These are phyloP conservation scores for Polytolypa hystricis DNA, from an alignment of 2,329 filamentous ascomycete species.

Conservation along the genomic window DNA sequence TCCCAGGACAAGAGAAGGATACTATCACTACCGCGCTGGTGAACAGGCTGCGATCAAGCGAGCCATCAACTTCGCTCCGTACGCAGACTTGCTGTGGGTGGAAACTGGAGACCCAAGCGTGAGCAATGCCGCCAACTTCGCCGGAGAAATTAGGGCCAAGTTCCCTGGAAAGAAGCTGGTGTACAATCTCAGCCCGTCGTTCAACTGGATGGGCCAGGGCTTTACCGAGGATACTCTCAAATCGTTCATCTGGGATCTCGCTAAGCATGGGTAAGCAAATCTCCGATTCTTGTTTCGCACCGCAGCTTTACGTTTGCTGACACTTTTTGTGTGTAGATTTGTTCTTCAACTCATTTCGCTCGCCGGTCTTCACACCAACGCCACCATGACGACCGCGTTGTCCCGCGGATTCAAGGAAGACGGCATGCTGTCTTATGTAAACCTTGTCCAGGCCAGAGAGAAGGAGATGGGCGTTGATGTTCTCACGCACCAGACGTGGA, in stretches of 20 bases:
- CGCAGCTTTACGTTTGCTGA: neutral
- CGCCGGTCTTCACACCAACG: conserved; percentile 53
- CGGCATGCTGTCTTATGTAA: conserved; percentile 96
- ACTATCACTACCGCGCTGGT: conserved; percentile 63
- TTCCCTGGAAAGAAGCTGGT: conserved; percentile 79
- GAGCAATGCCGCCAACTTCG: conserved; percentile 62
- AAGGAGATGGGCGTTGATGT: conserved; percentile 87
- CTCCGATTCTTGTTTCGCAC: neutral
- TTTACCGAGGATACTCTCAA: conserved; percentile 74
- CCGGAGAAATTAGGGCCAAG: conserved; percentile 57
- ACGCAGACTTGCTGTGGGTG: conserved; percentile 91
- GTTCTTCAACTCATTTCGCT: conserved; percentile 54
- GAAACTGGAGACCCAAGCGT: conserved; percentile 88
- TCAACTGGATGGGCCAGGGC: conserved; percentile 97
- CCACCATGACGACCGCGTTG: conserved; percentile 60
- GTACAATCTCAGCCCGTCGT: conserved; percentile 91
- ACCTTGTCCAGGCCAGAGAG: conserved; percentile 76
- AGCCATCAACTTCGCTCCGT: conserved; percentile 80
- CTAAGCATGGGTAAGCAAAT: conserved; percentile 67
- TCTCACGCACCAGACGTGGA: conserved; percentile 82
- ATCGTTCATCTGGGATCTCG: conserved; percentile 94
- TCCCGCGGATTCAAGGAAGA: conserved; percentile 74
- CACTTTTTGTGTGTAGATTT: conserved; percentile 32
- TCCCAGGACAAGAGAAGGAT: conserved; percentile 85
- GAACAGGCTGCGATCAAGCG: conserved; percentile 78